Conservation (phyloP, 2,329 filamentous ascomycete species). For the Sclerotiophoma versabilis region DNA sequence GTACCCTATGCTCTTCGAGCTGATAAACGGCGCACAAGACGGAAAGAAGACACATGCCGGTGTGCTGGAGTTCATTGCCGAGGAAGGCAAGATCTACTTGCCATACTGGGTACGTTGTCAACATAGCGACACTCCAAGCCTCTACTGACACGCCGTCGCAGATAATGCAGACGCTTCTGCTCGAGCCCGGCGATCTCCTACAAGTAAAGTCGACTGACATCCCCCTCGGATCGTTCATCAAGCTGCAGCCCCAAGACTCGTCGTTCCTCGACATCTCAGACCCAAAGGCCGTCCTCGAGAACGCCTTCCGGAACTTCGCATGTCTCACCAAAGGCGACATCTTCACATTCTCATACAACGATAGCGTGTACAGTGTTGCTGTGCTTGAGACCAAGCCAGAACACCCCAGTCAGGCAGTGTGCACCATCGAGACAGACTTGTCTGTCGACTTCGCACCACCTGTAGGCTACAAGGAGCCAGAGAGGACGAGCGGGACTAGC, state of each 20-base stretch:
- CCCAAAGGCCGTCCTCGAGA: conserved; percentile 95
- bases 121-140: neutral
- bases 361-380: conserved; percentile 89
- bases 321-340: conserved; percentile 92
- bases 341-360: conserved; percentile 97
- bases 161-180: conserved; percentile 91
- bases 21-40: conserved; percentile 91
- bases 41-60: conserved; percentile 87
- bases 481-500: conserved; percentile 79
- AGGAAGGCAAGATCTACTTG: conserved; percentile 95
- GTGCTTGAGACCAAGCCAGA: conserved; percentile 93
- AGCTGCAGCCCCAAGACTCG: conserved; percentile 91
- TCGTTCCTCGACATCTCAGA: conserved; percentile 97
- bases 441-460: conserved; percentile 95
- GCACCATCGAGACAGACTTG: conserved; percentile 95
- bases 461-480: conserved; percentile 90
- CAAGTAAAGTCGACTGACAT: conserved; percentile 96
- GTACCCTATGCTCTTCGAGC: conserved; percentile 96
- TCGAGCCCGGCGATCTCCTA: conserved; percentile 92
- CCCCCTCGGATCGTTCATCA: conserved; percentile 89
- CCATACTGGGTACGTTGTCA: conserved; percentile 79
- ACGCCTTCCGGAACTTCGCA: conserved; percentile 94
- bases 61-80: conserved; percentile 95
- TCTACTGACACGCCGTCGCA: conserved; percentile 50
- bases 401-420: conserved; percentile 81